phyloP scores from a whole-genome alignment of 129 eudicot genomes.

The Flaveria ramosissima region DNA sequence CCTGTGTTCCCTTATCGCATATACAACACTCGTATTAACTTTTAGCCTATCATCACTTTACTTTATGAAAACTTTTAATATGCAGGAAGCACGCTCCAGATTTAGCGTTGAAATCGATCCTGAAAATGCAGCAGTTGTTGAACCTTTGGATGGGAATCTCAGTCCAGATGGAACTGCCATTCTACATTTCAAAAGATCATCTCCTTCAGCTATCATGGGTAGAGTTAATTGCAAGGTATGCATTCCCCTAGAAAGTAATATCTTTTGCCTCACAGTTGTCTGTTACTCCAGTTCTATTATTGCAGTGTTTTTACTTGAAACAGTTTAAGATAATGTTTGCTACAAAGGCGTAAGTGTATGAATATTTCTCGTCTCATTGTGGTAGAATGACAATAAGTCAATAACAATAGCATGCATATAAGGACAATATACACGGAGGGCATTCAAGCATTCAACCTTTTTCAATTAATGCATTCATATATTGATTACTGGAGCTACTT shows the following conservation, averaged over 20 bases:
- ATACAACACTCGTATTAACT: background rate
- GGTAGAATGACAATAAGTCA: background rate
- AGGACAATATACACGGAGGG: background rate
- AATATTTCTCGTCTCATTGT: background rate
- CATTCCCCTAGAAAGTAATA: background rate
- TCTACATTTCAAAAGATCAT: constrained; percentile 62
- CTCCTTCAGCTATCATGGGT: constrained; percentile 66
- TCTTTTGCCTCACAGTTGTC: background rate
- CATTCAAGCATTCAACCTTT: background rate
- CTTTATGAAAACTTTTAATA: constrained; percentile 20
- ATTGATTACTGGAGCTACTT: background rate
- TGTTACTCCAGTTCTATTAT: constrained; percentile 9
- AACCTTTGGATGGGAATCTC: constrained; percentile 83
- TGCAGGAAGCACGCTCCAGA: constrained; percentile 92
- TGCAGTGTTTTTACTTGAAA: background rate
- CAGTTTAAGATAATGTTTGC: background rate
- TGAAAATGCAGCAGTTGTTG: constrained; percentile 65
- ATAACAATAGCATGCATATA: no score
- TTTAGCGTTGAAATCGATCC: constrained; percentile 78
- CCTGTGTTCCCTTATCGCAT: background rate
- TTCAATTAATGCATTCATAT: background rate
- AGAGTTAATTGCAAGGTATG: constrained; percentile 90
- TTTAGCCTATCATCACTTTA: background rate
- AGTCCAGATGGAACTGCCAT: constrained; percentile 75
- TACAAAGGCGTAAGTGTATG: background rate